Conservation (phyloP, 2,329 filamentous ascomycete genomes). For the Colletotrichum sp. region DNA sequence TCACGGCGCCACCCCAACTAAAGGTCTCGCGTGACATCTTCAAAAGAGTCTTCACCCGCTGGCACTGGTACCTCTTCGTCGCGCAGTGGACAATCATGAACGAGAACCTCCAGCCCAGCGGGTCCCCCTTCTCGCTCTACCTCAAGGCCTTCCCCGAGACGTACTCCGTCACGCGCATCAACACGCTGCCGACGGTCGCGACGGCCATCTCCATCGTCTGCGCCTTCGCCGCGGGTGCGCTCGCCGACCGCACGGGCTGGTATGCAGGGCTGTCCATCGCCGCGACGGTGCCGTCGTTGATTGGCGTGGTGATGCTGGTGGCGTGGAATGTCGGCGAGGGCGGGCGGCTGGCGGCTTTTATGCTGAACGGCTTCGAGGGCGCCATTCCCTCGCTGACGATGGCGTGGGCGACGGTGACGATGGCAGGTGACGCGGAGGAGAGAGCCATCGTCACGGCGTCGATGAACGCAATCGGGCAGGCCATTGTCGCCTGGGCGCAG, state of each 20-base stretch:
- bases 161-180: conserved; percentile 44
- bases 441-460: conserved; percentile 44
- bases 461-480: conserved; percentile 49
- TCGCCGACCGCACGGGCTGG: conserved; percentile 36
- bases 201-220: conserved; percentile 41
- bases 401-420: conserved; percentile 43
- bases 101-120: conserved; percentile 37
- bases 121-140: conserved; percentile 43
- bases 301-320: conserved; percentile 36
- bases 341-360: conserved; percentile 41
- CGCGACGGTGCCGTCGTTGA: conserved; percentile 36
- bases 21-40: conserved; percentile 38
- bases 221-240: conserved; percentile 34
- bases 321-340: conserved; percentile 41
- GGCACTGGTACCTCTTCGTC: conserved; percentile 45
- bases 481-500: conserved; percentile 43
- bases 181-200: conserved; percentile 44
- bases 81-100: conserved; percentile 42
- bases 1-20: conserved; percentile 33
- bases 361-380: conserved; percentile 40
- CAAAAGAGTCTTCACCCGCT: conserved; percentile 38
- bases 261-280: conserved; percentile 38
- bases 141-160: conserved; percentile 38
- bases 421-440: conserved; percentile 44
- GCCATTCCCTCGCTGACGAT: conserved; percentile 39